A percentile compares a stretch with the other conserved stretches of the same genome.
Conservation (phyloP, 2,329 filamentous ascomycete species). For the Aspergillaceae sp. region DNA sequence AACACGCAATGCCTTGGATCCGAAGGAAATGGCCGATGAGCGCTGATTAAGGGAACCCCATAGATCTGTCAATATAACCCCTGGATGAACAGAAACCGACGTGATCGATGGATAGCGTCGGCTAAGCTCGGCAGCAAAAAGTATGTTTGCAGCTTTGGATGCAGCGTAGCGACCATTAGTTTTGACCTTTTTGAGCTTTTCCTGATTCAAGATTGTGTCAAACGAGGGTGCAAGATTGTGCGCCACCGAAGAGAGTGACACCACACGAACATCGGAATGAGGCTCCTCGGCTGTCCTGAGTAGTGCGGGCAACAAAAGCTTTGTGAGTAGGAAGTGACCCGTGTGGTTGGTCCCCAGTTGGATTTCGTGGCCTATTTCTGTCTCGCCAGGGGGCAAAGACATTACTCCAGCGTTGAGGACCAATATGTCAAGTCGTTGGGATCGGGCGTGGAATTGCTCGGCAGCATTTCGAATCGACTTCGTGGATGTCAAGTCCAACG, state of each 20-base stretch:
- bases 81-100: slow-evolving; percentile 41
- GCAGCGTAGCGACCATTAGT: slow-evolving; percentile 35
- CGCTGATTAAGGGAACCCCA: slow-evolving; percentile 14
- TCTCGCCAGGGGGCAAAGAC: slow-evolving; percentile 27
- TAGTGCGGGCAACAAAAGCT: slow-evolving; percentile 24
- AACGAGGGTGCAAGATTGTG: slow-evolving; percentile 18
- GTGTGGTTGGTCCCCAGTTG: slow-evolving; percentile 34
- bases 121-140: slow-evolving; percentile 36
- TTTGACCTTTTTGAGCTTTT: slow-evolving; percentile 21
- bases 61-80: slow-evolving; percentile 30
- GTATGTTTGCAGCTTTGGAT: slow-evolving; percentile 41
- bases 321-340: slow-evolving; percentile 31
- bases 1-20: slow-evolving; percentile 8
- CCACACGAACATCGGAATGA: slow-evolving; percentile 18
- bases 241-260: slow-evolving; percentile 23
- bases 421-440: slow-evolving; percentile 25
- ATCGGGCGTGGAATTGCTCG: slow-evolving; percentile 18
- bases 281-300: slow-evolving; percentile 17
- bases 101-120: slow-evolving; percentile 26
- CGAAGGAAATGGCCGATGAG: slow-evolving; percentile 3
- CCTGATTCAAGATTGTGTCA: slow-evolving; percentile 22
- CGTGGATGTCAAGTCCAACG: slow-evolving; percentile 38
- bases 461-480: slow-evolving; percentile 33
- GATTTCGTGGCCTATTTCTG: slow-evolving; percentile 29
- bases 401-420: slow-evolving; percentile 38